phyloP scores from a whole-genome alignment of 2,329 filamentous ascomycete species.

The Thermoascus crustaceus region DNA sequence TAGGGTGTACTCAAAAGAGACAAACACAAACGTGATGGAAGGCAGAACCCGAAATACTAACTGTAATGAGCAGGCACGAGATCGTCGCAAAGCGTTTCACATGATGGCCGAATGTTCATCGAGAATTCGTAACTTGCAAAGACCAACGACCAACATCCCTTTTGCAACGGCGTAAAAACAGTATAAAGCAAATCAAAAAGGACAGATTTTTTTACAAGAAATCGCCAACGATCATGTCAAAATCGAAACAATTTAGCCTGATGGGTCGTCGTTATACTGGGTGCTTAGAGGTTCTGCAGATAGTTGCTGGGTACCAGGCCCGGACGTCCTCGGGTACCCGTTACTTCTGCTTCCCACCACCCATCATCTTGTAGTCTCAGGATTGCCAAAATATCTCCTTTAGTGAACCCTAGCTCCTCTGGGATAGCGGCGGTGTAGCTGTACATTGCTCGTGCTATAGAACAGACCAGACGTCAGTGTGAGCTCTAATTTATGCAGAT shows the following conservation, averaged over 20 bases:
- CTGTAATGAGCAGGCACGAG: no score
- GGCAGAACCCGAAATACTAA: no score
- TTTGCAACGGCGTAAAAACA: no score
- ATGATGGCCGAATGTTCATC: no score
- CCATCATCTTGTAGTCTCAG: constrained; percentile 91
- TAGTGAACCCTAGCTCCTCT: constrained; percentile 84
- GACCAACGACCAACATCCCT: no score
- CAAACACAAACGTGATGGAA: no score
- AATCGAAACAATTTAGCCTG: not conserved
- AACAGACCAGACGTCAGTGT: constrained; percentile 13
- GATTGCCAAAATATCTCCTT: constrained; percentile 85
- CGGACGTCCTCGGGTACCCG: constrained; percentile 41
- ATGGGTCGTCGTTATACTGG: not conserved
- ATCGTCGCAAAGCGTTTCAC: no score
- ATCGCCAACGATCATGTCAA: constrained; percentile 14
- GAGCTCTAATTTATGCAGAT: not conserved
- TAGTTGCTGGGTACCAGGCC: constrained; percentile 62
- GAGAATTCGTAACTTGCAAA: no score
- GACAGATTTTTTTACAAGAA: constrained; percentile 10
- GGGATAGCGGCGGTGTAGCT: constrained; percentile 91
- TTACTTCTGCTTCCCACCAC: constrained; percentile 98
- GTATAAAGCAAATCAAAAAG: no score
- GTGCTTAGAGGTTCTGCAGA: constrained; percentile 47
- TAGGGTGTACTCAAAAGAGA: no score
- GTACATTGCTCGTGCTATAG: constrained; percentile 80